Conservation (phyloP, 1,139 yeast species). For the Debaryomyces singareniensis region DNA sequence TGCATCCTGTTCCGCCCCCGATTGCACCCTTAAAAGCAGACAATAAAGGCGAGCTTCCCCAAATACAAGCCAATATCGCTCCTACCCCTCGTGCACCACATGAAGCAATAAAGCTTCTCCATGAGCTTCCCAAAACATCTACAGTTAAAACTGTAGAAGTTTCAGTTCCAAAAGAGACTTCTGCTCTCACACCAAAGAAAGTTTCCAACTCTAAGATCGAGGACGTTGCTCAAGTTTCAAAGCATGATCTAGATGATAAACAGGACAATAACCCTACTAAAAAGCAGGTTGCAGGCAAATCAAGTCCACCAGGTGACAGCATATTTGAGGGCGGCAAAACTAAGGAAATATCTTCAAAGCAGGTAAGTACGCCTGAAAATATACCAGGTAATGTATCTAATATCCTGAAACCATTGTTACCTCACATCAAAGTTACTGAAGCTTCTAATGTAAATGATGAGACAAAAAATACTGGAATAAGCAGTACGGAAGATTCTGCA, state of each 20-base stretch:
- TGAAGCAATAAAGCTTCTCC: no score
- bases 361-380: background rate
- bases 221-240: slow-evolving; percentile 9
- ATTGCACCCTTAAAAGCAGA: slow-evolving; percentile 4
- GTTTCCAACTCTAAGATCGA: no score
- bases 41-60: no score
- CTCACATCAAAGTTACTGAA: slow-evolving; percentile 1
- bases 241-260: slow-evolving; percentile 37
- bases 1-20: slow-evolving; percentile 6
- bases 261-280: slow-evolving; percentile 11
- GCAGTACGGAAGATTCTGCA: background rate
- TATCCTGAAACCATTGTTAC: background rate
- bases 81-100: no score
- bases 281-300: background rate
- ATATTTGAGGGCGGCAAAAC: no score
- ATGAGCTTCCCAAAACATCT: no score
- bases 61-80: no score
- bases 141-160: no score
- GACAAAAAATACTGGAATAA: no score
- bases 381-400: background rate
- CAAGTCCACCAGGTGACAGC: background rate
- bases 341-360: background rate
- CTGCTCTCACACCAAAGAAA: no score
- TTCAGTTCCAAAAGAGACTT: no score
- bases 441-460: no score